Base-by-base conservation (phyloP, 1,284 basidiomycete species). In the Takashimella tepidaria region DNA sequence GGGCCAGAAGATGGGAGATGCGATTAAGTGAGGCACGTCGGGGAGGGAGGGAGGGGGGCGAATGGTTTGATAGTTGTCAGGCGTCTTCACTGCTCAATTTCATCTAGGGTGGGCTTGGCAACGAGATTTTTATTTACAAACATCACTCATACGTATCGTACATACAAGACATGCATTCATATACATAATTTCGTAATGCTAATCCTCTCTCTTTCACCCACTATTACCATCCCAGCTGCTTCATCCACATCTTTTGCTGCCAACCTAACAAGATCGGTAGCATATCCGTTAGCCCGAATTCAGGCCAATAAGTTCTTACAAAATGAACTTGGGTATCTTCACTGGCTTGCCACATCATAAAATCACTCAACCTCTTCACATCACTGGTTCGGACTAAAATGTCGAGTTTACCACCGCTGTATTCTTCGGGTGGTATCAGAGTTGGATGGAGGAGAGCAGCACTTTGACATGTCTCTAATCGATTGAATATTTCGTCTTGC, bases 291-390 rank as follows among this genome's bases (percentile, higher is more conserved):
- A 98, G 71, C 2, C 92, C 90, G 70, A 98, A 97, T 54, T 93
- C 86, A 0, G 96, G 96, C 96, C 96, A 99, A 70, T 88, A 95
- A 0, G 84, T 84, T 27, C 84, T 77, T n/a, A 86, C 83, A 73
- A 97, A 95, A 70, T 98, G 90, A n/a, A 98, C 77, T 62, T 93
- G 90, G 0, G 91, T 89, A 60, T 87, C 75, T 62, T 91, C 85
- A 59, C 45, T 37, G 12, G 51, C 52, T 41, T 50, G 93, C 93
- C 92, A 98, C 22, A 95, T 83, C 72, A 98, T 77, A 69, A 87
- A 99, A 69, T 97, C 92, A 68, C 89, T 92, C 20, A 99, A 75
- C 2, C 95, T 82, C 48, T 84, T 86, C 1, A 96, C 96, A 19
- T 92, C 91, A 46, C 89, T 92, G 0, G 95, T 98, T 46, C 96